Base-by-base conservation (phyloP, 2,329 filamentous ascomycete genomes). In the Clonostachys byssicola region DNA sequence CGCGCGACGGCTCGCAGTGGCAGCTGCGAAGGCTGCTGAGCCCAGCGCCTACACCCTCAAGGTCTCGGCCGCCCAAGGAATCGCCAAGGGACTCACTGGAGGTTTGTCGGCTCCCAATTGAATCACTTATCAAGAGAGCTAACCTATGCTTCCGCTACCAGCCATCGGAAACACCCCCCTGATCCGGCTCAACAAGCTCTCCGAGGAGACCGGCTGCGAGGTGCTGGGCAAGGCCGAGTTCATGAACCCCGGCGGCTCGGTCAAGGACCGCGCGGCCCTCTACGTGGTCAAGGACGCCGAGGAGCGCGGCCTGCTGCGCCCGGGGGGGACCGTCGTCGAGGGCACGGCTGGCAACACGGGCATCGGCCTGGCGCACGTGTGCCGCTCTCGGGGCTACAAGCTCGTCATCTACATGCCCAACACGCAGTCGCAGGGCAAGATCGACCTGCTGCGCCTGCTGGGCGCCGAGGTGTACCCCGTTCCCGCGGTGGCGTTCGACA, bases 331-430 rank as follows among this genome's bases (percentile, higher is more conserved):
- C 17, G 92, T 99, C 12, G 88, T 99, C 49, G 94, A 99, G 72
- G 94, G 94, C 52, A 99, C 94, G 6, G 94, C 94, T 1, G 94
- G 94, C 46, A 99, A 97, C 76, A 99, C 94, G 33, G 94, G 94
- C 54, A 99, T 99, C 66, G 94, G 94, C 2, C 86, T 99, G 40
- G 94, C 94, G 17, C 94, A 97, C 71, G 94, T 99, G 48, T 97
- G 94, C 73, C 83, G 92, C 51, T 89, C 86, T 36, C 87, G 86
- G 59, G 94, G 92, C 39, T 97, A 99, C 78, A 87, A 87, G 65
- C 84, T 96, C 44, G 92, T 97, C 63, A 99, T 99, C 65, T 99
- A 97, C 82, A 97, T 99, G 94, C 94, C 94, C 59, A 88, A 99
- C 76, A 97, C 92, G 43, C 94, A 97, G 73, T 95, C 92, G 17